phyloP scores from a whole-genome alignment of 176 grass and related monocot genomes.

The barley (Hordeum vulgare) region MorexV3_pseudomolecules_assembly NC_058518.1:381705941-381706440 shows the following conservation, averaged over 20 bases:
- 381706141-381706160: background rate
- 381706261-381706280: background rate
- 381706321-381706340: too few relatives aligned
- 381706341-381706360: too few relatives aligned
- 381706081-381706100: background rate
- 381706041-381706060: constrained; percentile 10
- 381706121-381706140: background rate
- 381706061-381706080: constrained; percentile 6
- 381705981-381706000: constrained; percentile 68
- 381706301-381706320: too few relatives aligned
- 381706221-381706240: background rate
- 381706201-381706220: constrained; percentile 10
- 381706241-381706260: background rate
- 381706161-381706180: background rate
- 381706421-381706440: too few relatives aligned
- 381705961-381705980: constrained; percentile 91
- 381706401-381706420: too few relatives aligned
- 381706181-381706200: background rate
- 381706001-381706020: constrained; percentile 93
- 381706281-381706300: background rate
- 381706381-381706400: too few relatives aligned
- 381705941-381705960: constrained; percentile 71
- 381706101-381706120: background rate
- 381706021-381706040: constrained; percentile 29
- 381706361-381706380: too few relatives aligned